A percentile compares a stretch with the other conserved stretches of the same genome.
Evolutionary conservation across 2,329 filamentous ascomycete genomes (phyloP).

Genomic region (Ceratocystis huliohia): DNA sequence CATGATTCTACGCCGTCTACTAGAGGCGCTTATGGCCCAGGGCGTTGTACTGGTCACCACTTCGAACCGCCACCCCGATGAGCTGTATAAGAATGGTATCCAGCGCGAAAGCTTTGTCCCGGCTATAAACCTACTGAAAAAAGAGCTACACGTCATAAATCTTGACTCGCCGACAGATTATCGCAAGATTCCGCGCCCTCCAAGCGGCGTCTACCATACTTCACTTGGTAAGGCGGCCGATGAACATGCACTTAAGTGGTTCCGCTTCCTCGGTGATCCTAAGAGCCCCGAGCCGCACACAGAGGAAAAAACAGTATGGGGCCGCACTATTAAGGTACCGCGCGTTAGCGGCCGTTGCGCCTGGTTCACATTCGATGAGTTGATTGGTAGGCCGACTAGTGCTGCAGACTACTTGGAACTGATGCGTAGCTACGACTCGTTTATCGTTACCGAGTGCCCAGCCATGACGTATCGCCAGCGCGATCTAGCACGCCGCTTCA

Average conservation of each 20-base stretch:
- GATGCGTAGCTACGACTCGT: constrained; percentile 78
- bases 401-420: constrained; percentile 94
- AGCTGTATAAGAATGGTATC: constrained; percentile 96
- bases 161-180: constrained; percentile 94
- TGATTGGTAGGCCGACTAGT: constrained; percentile 77
- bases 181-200: constrained; percentile 86
- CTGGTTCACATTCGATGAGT: constrained; percentile 82
- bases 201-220: constrained; percentile 87
- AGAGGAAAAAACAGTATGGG: constrained; percentile 80
- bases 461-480: constrained; percentile 79
- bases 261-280: constrained; percentile 80
- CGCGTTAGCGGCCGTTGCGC: constrained; percentile 77
- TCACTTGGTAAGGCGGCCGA: constrained; percentile 66
- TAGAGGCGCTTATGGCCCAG: constrained; percentile 87
- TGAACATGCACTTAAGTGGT: constrained; percentile 87
- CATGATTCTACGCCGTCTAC: constrained; percentile 82
- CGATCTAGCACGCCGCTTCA: constrained; percentile 83
- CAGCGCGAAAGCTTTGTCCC: constrained; percentile 92
- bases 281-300: constrained; percentile 60
- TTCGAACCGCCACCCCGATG: constrained; percentile 89
- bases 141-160: constrained; percentile 75
- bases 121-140: constrained; percentile 84
- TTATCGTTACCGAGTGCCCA: constrained; percentile 81
- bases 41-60: constrained; percentile 95
- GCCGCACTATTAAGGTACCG: constrained; percentile 76